A percentile compares a stretch with the other conserved stretches of the same genome.
phyloP scores from a whole-genome alignment of 306 rosid genomes.

The Sicyos baderoa region DNA sequence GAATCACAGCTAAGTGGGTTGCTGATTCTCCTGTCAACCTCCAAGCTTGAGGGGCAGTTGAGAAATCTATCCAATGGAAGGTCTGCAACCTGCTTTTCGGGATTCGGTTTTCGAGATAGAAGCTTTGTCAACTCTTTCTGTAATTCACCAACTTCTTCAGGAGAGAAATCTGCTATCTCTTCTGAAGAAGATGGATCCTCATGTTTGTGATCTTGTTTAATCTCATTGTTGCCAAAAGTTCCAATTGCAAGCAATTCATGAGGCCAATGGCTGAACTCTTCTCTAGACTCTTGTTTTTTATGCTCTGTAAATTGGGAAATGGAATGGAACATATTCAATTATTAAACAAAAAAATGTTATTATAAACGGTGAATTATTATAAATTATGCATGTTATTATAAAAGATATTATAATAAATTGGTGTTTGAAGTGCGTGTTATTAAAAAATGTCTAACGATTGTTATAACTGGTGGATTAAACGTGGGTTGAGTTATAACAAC shows the following conservation, averaged over 20 bases:
- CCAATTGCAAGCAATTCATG: constrained; percentile 82
- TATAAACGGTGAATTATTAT: background rate
- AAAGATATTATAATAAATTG: too few species aligned
- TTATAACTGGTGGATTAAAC: too few species aligned
- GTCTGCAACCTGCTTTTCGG: constrained; percentile 59
- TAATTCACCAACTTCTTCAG: constrained; percentile 83
- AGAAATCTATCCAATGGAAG: constrained; percentile 94
- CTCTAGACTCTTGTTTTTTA: constrained; percentile 67
- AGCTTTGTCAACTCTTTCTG: constrained; percentile 74
- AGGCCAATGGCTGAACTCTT: constrained; percentile 93
- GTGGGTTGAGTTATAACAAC: too few species aligned
- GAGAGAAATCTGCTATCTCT: constrained; percentile 62
- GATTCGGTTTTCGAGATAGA: constrained; percentile 55
- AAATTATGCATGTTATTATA: too few species aligned
- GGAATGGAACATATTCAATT: constrained; percentile 1
- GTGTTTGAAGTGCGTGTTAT: too few species aligned
- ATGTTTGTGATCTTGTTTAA: constrained; percentile 37
- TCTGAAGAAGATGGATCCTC: constrained; percentile 59
- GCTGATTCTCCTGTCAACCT: constrained; percentile 77
- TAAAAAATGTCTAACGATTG: too few species aligned
- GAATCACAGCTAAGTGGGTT: constrained; percentile 44
- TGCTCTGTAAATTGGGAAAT: constrained; percentile 32
- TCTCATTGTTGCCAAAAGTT: constrained; percentile 73
- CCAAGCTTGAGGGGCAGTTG: constrained; percentile 94
- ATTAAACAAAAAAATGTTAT: background rate